Conservation (phyloP, 306 rosid genomes). For the Quercus glauca region DNA sequence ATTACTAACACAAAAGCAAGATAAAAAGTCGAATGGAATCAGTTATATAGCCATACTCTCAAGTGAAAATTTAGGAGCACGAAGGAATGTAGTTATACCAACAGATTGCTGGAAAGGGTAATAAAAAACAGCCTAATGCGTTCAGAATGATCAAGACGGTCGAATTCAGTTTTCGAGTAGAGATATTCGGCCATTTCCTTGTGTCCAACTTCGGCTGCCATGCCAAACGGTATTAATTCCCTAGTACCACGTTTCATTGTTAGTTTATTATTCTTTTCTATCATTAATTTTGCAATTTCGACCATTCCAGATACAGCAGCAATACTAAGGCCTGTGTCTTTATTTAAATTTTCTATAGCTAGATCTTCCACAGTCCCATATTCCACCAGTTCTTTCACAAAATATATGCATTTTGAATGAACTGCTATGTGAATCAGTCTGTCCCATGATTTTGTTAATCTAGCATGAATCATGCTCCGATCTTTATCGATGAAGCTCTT, state of each 20-base stretch:
- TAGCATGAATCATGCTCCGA: not conserved
- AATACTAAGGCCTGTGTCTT: not conserved
- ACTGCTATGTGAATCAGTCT: not conserved
- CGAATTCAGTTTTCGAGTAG: not conserved
- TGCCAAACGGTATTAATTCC: not conserved
- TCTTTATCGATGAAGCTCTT: not conserved
- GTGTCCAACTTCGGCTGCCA: not conserved
- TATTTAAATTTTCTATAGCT: not conserved
- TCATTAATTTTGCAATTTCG: not conserved
- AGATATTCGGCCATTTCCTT: not conserved
- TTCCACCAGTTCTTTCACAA: not conserved
- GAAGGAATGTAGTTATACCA: not conserved
- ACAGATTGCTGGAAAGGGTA: not conserved
- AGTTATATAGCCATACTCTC: no score
- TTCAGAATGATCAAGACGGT: not conserved
- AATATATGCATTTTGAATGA: not conserved
- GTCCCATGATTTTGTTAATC: not conserved
- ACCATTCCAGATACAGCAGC: not conserved
- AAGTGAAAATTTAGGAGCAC: no score
- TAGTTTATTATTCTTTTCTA: not conserved
- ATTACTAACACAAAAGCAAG: no score
- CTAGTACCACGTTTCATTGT: not conserved
- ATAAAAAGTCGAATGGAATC: no score
- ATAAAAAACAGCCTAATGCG: not conserved
- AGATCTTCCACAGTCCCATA: not conserved